A percentile compares a stretch with the other conserved stretches of the same genome.
Conservation (phyloP, 495 filamentous ascomycete genomes). For the Venustampulla echinocandica region DNA sequence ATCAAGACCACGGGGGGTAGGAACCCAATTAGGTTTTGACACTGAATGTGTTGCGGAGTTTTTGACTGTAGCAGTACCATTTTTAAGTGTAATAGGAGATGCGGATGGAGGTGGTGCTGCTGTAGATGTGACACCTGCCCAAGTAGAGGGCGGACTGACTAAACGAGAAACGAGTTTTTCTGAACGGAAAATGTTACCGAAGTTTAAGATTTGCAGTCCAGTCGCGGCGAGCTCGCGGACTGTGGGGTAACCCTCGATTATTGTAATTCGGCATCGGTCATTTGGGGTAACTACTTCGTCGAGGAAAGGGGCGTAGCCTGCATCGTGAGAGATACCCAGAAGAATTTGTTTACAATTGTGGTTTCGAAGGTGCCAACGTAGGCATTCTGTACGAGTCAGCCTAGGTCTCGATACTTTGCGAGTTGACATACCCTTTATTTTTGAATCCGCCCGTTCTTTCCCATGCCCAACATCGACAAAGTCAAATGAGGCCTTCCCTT, state of each 20-base stretch:
- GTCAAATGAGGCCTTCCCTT: conserved; percentile 59
- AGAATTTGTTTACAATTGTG: conserved; percentile 75
- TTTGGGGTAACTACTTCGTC: conserved; percentile 51
- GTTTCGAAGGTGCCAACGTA: conserved; percentile 53
- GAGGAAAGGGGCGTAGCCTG: conserved; percentile 62
- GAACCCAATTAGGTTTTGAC: conserved; percentile 39
- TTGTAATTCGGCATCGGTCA: conserved; percentile 49
- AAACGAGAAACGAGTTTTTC: conserved; percentile 41
- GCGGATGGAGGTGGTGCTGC: conserved; percentile 26
- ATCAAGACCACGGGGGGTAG: conserved; percentile 43
- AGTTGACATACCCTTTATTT: conserved; percentile 58
- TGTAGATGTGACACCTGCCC: conserved; percentile 20
- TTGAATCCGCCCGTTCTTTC: conserved; percentile 62
- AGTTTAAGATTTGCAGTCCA: conserved; percentile 49
- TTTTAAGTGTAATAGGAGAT: conserved; percentile 15
- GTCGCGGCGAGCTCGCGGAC: conserved; percentile 52
- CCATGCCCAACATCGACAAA: conserved; percentile 66
- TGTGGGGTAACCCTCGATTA: conserved; percentile 68
- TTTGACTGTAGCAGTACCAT: conserved; percentile 25
- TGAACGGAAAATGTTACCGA: conserved; percentile 58
- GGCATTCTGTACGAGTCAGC: conserved; percentile 40
- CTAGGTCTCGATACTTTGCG: conserved; percentile 2
- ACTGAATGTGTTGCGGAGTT: conserved; percentile 20
- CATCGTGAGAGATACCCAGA: conserved; percentile 70
- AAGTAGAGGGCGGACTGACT: conserved; percentile 15